Evolutionary conservation across 768 basidiomycete species (phyloP), one percentile per base, ranked within the genome.

Genomic region (Trametes maxima): DNA sequence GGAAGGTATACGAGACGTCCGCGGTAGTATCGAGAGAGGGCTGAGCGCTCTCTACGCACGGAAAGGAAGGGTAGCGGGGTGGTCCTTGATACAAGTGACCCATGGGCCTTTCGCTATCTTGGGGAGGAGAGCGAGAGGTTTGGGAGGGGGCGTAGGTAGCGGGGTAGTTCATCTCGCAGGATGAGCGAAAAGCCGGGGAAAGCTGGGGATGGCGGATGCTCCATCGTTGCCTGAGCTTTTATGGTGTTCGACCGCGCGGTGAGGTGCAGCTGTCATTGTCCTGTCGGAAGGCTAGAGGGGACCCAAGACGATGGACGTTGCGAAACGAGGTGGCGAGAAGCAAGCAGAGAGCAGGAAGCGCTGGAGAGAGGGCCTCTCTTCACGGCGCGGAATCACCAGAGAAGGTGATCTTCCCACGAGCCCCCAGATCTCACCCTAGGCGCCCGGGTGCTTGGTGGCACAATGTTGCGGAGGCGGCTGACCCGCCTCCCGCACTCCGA

Each of bases 351-450:
- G 47, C n/a, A 16, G 24, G 25, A 19, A 8, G 43, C 43, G 21
- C 45, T 24, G 7, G 49, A 17, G 11, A 11, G 33, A 13, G 33
- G 17, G 5, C 33, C 16, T 19, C 33, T 50, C 49, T 50, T 50
- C 49, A 50, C 49, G n/a, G 6, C 19, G 12, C n/a, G 1, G 12
- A 3, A 21, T 44, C 54, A 35, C 54, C 3, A 36, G 2, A 2
- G 35, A 43, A 19, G 54, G 54, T 55, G 44, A 55, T 55, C 54
- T 19, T 46, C 54, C n/a, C 54, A 55, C 54, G 54, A 7, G 4
- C 21, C 33, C 16, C 44, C 13, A 46, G 35, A 55, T 55, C 54
- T 55, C 36, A 28, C 52, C 24, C n/a, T 10, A 13, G 45, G 13
- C 39, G 12, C 39, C 39, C 39, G 25, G 28, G 5, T 7, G n/a